Conservation (phyloP, 306 rosid species). For the Trifolium pratense region DNA sequence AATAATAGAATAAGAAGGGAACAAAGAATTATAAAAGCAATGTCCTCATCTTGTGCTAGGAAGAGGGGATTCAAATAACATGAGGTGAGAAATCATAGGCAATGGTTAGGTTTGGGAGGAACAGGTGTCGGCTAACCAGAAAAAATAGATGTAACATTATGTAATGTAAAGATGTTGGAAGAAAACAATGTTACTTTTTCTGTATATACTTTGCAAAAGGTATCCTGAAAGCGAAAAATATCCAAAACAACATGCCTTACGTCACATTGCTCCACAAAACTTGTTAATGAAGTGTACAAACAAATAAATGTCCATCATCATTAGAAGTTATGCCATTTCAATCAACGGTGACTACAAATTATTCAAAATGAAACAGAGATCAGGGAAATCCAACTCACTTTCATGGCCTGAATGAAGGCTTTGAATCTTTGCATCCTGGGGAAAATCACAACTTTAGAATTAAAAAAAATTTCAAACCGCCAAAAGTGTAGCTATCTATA, state of each 20-base stretch:
- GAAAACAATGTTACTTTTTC: constrained; percentile 11
- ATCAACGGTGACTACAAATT: constrained; percentile 14
- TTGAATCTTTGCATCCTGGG: constrained; percentile 64
- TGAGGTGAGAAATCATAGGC: background rate
- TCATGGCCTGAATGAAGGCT: constrained; percentile 42
- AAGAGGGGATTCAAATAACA: constrained; percentile 24
- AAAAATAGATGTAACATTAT: background rate
- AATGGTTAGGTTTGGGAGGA: constrained; percentile 11
- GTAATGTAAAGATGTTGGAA: constrained; percentile 14
- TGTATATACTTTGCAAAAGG: constrained; percentile 27
- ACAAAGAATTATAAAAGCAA: constrained; percentile 32
- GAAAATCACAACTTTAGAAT: constrained; percentile 36
- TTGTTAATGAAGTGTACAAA: constrained; percentile 21
- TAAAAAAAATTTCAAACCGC: constrained; percentile 31
- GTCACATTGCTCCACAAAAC: constrained; percentile 13
- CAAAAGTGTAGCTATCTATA: constrained; percentile 31
- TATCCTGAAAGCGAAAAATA: constrained; percentile 10
- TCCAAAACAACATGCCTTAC: constrained; percentile 26
- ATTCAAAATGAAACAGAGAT: constrained; percentile 35
- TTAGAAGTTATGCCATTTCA: constrained; percentile 24
- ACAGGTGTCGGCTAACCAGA: constrained; percentile 1
- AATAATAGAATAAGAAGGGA: constrained; percentile 36
- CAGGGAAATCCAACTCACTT: constrained; percentile 56
- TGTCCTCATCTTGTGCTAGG: background rate
- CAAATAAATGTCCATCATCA: constrained; percentile 26